Percentiles rank a stretch among this genome's conserved stretches.
These are phyloP conservation scores for Cryphonectria radicalis DNA, from an alignment of 2,329 filamentous ascomycete species.

Conservation along the genomic window DNA sequence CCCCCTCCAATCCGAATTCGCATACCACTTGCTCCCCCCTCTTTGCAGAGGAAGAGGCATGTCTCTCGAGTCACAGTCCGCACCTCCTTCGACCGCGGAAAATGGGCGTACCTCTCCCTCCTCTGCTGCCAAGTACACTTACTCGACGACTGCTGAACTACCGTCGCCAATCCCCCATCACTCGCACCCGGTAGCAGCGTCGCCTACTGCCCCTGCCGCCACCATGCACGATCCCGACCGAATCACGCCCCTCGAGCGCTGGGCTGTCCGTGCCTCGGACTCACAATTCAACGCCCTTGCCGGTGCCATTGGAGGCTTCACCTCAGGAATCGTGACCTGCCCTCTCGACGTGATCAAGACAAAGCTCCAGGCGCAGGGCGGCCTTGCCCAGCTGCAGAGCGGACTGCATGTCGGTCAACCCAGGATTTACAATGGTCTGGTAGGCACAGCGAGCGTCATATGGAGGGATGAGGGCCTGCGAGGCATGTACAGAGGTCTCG, in stretches of 20 bases:
- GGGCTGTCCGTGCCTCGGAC: constrained; percentile 60
- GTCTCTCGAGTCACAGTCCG: constrained; percentile 25
- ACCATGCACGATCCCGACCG: constrained; percentile 36
- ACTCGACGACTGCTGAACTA: constrained; percentile 22
- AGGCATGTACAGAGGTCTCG: constrained; percentile 90
- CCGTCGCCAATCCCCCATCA: constrained; percentile 16
- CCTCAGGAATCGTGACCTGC: constrained; percentile 92
- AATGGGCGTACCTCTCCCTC: constrained; percentile 41
- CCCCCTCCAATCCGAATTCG: constrained; percentile 8
- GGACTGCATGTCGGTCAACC: constrained; percentile 54
- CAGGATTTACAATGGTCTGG: constrained; percentile 79
- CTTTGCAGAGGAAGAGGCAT: constrained; percentile 33
- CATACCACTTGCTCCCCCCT: background rate
- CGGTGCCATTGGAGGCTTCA: constrained; percentile 87
- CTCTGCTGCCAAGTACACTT: constrained; percentile 20
- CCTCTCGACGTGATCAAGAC: constrained; percentile 99
- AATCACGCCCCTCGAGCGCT: constrained; percentile 56
- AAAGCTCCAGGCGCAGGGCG: constrained; percentile 93
- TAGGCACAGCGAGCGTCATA: constrained; percentile 85
- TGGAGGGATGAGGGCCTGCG: constrained; percentile 85
- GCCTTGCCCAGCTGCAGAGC: constrained; percentile 64
- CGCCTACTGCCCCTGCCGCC: constrained; percentile 19
- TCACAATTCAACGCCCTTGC: constrained; percentile 80
- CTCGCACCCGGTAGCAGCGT: constrained; percentile 23
- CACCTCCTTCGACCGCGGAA: constrained; percentile 33